A percentile compares a stretch with the other conserved stretches of the same genome.
Conservation (phyloP, 257 asterid genomes). For the Ehretia macrophylla region DNA sequence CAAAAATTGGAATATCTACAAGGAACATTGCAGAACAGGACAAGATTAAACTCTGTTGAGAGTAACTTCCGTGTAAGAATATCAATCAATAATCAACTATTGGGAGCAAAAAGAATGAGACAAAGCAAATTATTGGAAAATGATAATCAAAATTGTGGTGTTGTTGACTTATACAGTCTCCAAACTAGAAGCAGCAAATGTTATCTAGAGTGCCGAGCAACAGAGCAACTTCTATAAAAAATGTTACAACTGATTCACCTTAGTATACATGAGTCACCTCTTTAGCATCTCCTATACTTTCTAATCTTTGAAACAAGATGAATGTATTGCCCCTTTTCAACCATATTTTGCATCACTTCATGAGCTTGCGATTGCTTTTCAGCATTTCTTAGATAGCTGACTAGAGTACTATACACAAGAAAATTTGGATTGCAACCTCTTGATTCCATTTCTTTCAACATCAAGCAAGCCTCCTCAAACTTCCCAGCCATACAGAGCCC, state of each 20-base stretch:
- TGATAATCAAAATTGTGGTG: neutral
- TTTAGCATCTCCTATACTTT: slow-evolving; percentile 66
- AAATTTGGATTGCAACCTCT: slow-evolving; percentile 90
- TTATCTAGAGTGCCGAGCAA: too few relatives aligned
- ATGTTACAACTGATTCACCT: neutral
- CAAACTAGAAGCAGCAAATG: too few relatives aligned
- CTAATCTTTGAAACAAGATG: slow-evolving; percentile 68
- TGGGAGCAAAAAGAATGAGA: neutral
- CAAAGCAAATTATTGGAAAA: neutral
- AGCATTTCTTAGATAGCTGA: slow-evolving; percentile 67
- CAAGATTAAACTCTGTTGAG: too few relatives aligned
- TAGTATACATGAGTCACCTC: slow-evolving; percentile 8
- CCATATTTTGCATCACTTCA: slow-evolving; percentile 66
- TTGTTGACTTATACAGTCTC: neutral
- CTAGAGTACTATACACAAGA: slow-evolving; percentile 86
- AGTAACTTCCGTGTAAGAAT: too few relatives aligned
- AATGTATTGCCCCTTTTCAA: slow-evolving; percentile 71
- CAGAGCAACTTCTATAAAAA: too few relatives aligned
- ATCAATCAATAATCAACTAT: neutral
- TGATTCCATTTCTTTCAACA: slow-evolving; percentile 86
- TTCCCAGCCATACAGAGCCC: slow-evolving; percentile 76
- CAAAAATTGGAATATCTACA: neutral
- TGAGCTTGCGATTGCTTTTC: slow-evolving; percentile 79
- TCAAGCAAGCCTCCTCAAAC: slow-evolving; percentile 74
- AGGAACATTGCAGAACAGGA: too few relatives aligned